Conservation (phyloP, 2,329 filamentous ascomycete species). For the Trichoderma simmonsii region DNA sequence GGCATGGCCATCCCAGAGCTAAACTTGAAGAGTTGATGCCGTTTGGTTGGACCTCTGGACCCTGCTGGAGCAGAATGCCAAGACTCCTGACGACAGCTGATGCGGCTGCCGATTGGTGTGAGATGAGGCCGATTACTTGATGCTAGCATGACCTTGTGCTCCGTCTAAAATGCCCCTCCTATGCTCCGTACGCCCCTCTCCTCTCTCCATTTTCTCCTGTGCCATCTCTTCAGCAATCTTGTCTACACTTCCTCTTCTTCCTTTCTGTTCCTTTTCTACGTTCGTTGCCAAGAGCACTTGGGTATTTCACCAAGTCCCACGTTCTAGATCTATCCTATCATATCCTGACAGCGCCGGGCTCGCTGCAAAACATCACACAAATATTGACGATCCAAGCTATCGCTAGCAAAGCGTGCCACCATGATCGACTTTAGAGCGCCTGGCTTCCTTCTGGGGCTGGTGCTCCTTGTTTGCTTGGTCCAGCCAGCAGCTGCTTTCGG, state of each 20-base stretch:
- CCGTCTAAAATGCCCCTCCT: slow-evolving; percentile 3
- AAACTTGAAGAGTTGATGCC: background rate
- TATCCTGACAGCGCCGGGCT: background rate
- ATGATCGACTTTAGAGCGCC: slow-evolving; percentile 51
- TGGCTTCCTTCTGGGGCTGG: slow-evolving; percentile 52
- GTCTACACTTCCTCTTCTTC: background rate
- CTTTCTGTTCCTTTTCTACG: background rate
- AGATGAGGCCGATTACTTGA: background rate
- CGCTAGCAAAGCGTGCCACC: slow-evolving; percentile 4
- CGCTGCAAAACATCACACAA: background rate
- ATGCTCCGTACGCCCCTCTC: slow-evolving; percentile 2
- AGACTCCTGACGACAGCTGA: slow-evolving; percentile 11
- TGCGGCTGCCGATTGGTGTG: slow-evolving; percentile 5
- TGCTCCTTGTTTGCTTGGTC: slow-evolving; percentile 64
- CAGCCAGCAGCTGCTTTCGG: slow-evolving; percentile 74
- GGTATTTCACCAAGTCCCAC: background rate
- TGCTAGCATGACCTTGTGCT: background rate
- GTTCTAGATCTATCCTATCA: background rate
- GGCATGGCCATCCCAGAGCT: slow-evolving; percentile 16
- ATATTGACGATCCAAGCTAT: background rate
- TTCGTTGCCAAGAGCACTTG: background rate
- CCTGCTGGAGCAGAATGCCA: slow-evolving; percentile 1
- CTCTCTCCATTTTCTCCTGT: background rate
- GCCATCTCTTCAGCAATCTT: background rate
- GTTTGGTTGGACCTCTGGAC: background rate